Evolutionary conservation across 805 yeast genomes (phyloP).

Genomic region (Ogataea minuta): DNA sequence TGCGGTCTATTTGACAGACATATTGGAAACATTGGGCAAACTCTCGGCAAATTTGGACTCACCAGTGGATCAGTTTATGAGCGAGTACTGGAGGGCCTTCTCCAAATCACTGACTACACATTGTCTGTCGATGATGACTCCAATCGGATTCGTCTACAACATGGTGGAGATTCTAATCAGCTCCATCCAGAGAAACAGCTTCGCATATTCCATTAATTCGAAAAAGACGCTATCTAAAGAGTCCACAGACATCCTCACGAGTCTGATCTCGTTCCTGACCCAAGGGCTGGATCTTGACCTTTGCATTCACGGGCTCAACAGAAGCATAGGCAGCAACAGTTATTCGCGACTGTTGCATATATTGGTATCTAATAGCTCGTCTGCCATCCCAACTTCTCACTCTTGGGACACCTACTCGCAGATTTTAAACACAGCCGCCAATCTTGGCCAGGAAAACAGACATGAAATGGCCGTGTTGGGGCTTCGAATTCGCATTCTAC

Average conservation of each 20-base stretch:
- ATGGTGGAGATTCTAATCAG: conserved; percentile 51
- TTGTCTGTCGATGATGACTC: conserved; percentile 51
- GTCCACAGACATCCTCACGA: conserved; percentile 22
- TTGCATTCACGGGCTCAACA: conserved; percentile 52
- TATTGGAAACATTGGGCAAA: conserved; percentile 47
- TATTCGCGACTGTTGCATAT: conserved; percentile 43
- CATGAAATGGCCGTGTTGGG: conserved; percentile 46
- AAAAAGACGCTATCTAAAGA: conserved; percentile 16
- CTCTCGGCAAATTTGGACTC: conserved; percentile 24
- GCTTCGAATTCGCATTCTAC: conserved; percentile 45
- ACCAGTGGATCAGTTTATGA: conserved; percentile 25
- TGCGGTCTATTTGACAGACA: conserved; percentile 52
- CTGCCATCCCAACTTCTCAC: conserved; percentile 25
- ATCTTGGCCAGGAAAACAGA: conserved; percentile 26
- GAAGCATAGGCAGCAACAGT: conserved; percentile 50
- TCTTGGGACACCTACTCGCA: conserved; percentile 27
- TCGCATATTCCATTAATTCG: conserved; percentile 28
- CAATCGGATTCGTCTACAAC: conserved; percentile 50
- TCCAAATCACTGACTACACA: conserved; percentile 36
- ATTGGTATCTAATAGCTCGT: conserved; percentile 37
- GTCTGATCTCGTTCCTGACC: conserved; percentile 27
- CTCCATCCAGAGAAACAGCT: conserved; percentile 36
- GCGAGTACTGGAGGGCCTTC: conserved; percentile 36
- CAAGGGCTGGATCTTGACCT: conserved; percentile 45
- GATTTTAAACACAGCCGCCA: conserved; percentile 9